These are phyloP conservation scores for Atkinsonella hypoxylon DNA, from an alignment of 2,329 filamentous ascomycete species.

Conservation along the genomic window DNA sequence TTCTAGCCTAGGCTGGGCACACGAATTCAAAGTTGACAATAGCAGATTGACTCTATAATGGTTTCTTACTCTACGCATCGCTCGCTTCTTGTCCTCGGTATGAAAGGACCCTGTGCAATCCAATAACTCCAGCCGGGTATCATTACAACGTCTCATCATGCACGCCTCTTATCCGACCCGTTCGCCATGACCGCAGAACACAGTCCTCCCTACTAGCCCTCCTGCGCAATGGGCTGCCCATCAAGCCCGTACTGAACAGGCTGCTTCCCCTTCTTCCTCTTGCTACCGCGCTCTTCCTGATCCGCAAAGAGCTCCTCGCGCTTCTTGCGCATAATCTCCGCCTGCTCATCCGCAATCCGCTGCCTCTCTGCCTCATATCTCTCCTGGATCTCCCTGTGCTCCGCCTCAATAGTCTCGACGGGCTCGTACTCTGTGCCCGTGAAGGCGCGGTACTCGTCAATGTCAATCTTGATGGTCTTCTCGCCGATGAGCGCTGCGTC, in stretches of 20 bases:
- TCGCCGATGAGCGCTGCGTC: conserved; percentile 50
- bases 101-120: too few relatives aligned
- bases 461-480: conserved; percentile 44
- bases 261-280: conserved; percentile 26
- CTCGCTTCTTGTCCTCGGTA: too few relatives aligned
- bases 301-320: conserved; percentile 37
- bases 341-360: conserved; percentile 32
- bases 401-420: conserved; percentile 43
- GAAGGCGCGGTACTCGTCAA: conserved; percentile 47
- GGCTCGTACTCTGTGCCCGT: conserved; percentile 42
- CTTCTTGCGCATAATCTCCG: conserved; percentile 34
- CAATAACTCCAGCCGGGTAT: neutral
- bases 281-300: conserved; percentile 20
- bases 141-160: neutral
- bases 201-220: conserved; percentile 8
- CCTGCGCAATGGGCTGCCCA: conserved; percentile 22
- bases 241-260: conserved; percentile 24
- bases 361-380: conserved; percentile 32
- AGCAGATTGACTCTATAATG: too few relatives aligned
- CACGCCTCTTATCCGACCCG: neutral
- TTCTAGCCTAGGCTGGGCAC: too few relatives aligned
- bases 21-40: too few relatives aligned
- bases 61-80: too few relatives aligned
- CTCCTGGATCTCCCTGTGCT: conserved; percentile 36
- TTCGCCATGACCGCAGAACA: neutral